These are phyloP conservation scores for Protea cynaroides DNA, from an alignment of 164 flowering plant species.

Conservation along the genomic window DNA sequence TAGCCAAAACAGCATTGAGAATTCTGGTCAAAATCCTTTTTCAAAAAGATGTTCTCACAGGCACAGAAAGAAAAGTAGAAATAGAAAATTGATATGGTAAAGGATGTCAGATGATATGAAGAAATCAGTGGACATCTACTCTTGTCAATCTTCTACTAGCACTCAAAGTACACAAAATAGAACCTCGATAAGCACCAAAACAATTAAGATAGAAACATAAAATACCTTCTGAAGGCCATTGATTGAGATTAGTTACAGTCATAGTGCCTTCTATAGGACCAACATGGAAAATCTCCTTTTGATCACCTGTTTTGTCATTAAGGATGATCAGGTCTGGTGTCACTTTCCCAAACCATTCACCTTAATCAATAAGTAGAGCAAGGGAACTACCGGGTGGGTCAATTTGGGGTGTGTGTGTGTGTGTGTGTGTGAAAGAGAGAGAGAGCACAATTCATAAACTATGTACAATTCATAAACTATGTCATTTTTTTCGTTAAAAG, in stretches of 20 bases:
- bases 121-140: background rate
- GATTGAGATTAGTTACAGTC: conserved; percentile 32
- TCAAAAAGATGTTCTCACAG: background rate
- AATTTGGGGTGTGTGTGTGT: too few species aligned
- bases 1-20: conserved; percentile 13
- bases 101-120: background rate
- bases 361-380: background rate
- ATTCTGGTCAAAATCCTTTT: background rate
- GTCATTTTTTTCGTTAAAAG: too few species aligned
- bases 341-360: too few species aligned
- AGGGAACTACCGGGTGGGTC: background rate
- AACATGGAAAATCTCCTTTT: conserved; percentile 71
- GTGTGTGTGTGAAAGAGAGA: too few species aligned
- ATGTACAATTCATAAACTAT: too few species aligned
- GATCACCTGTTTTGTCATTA: conserved; percentile 50
- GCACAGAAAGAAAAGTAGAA: background rate
- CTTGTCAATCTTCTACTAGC: background rate
- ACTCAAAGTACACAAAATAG: background rate
- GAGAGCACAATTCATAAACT: too few species aligned
- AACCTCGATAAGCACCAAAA: background rate
- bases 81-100: background rate
- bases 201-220: background rate
- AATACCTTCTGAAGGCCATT: conserved; percentile 83
- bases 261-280: conserved; percentile 46
- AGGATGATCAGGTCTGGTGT: background rate